Evolutionary conservation across 257 asterid genomes (phyloP).

Genomic region (Solanum chmielewskii): DNA sequence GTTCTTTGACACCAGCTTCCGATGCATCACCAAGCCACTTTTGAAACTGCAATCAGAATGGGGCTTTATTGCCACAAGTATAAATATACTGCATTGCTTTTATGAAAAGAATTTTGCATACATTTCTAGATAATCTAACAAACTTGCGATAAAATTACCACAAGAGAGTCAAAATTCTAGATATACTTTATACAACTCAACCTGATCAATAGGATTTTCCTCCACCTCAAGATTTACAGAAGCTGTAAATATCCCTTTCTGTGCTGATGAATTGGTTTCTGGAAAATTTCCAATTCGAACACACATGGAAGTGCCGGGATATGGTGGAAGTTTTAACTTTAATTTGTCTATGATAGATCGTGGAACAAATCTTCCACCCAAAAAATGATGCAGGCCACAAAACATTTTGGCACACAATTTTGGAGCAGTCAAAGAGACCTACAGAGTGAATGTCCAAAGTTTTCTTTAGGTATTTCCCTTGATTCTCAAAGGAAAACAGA

Average conservation of each 20-base stretch:
- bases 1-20: slow-evolving; percentile 20
- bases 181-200: not conserved
- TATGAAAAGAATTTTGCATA: not conserved
- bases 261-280: not conserved
- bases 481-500: not conserved
- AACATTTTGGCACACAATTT: slow-evolving; percentile 24
- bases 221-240: not conserved
- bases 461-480: not conserved
- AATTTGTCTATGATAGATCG: slow-evolving; percentile 11
- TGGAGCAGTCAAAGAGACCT: slow-evolving; percentile 30
- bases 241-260: not conserved
- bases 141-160: not conserved
- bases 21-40: slow-evolving; percentile 22
- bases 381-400: slow-evolving; percentile 17
- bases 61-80: not conserved
- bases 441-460: not conserved
- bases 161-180: not conserved
- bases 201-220: slow-evolving; percentile 22
- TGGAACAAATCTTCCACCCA: slow-evolving; percentile 27
- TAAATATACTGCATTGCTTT: not conserved
- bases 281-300: slow-evolving; percentile 11
- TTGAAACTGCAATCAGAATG: slow-evolving; percentile 11
- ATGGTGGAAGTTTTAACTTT: slow-evolving; percentile 17
- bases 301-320: slow-evolving; percentile 24
- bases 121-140: not conserved